Evolutionary conservation across 768 basidiomycete species (phyloP), one percentile per base, ranked within the genome.

Genomic region (Pholiota microspora): DNA sequence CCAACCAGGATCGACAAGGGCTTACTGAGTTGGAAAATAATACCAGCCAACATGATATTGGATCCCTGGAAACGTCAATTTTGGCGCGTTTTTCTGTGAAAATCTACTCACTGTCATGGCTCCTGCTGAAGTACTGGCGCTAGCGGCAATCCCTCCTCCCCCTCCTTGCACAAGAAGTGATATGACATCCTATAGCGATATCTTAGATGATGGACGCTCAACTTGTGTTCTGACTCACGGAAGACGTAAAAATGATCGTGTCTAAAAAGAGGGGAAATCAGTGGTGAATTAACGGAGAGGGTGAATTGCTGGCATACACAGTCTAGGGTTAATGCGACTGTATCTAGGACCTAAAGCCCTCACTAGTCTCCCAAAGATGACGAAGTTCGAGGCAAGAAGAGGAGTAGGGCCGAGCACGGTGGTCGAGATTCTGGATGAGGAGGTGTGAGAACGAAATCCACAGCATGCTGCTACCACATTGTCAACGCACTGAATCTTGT

Each of bases 351-450:
- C 84, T 0, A 83, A 59, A 1, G 56, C 61, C 1, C 57, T 44
- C 13, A 83, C 77, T 24, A 82, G 71, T 23, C 66, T 64, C 1
- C 77, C 78, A 23, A 84, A 71, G 34, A 83, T 76, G 23, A 83
- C 66, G 59, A 85, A 86, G 57, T 78, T 80, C 4, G 74, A 83
- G 0, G 83, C 84, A 2, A 84, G 66, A 5, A 85, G 69, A 0
- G 81, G 80, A 0, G 82, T 84, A 1, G 84, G 84, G 0, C 74
- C 79, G 18, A 82, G 56, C 49, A 84, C 78, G 0, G 77, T 80
- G 1, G 69, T 64, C 4, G 67, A 65, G 7, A 73, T 72, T 54
- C 77, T 59, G 29, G 15, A 12, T n/a, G n/a, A n/a, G n/a, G n/a
- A n/a, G n/a, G n/a, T n/a, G n/a, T n/a, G n/a, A n/a, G n/a, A n/a